Base-by-base conservation (phyloP, 2,329 filamentous ascomycete genomes). In the Beauveria pseudobassiana region DNA sequence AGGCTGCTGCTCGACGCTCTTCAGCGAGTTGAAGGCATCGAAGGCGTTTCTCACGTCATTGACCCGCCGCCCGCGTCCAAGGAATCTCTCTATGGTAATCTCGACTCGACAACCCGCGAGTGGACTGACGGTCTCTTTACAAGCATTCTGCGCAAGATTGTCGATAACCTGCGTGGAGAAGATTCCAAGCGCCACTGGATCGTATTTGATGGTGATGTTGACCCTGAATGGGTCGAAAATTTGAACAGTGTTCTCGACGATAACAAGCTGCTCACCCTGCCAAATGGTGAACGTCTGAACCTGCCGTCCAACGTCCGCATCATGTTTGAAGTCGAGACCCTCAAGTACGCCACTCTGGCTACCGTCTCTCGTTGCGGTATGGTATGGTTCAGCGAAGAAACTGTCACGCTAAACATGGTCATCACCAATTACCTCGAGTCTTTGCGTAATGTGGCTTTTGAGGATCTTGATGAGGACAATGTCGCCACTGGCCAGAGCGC, bases 331-430 rank as follows among this genome's bases (percentile, higher is more conserved):
- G 95, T 99, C 42, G 96, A 99, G 77, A 98, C 88, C 3, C 81
- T 99, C 63, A 96, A 96, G 72, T 99, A 99, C 72, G 95, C 95
- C 43, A 99, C 95, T 0, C 84, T 99, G 50, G 95, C 95, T 61
- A 99, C 95, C n/a, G 95, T 99, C 71, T 96, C 90, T 87, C 92
- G 95, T 77, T 99, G 95, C 74, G 95, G 95, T 82, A 99, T 99
- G 95, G 96, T 99, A 16, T 99, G 95, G 95, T 99, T 98, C 78
- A 99, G 92, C 72, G 93, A 97, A 69, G 96, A 99, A 71, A 98
- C 93, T 30, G 93, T 99, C 46, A 93, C 91, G 38, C 85, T 93
- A 1, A 84, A 84, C 66, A 96, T 99, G 89, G 90, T 98, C 86
- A 88, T 98, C 46, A 82, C 86, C 65, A 91, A 98, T 75, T 97